Evolutionary conservation across 257 asterid species (phyloP).

Genomic region (Coffea eugenioides): DNA sequence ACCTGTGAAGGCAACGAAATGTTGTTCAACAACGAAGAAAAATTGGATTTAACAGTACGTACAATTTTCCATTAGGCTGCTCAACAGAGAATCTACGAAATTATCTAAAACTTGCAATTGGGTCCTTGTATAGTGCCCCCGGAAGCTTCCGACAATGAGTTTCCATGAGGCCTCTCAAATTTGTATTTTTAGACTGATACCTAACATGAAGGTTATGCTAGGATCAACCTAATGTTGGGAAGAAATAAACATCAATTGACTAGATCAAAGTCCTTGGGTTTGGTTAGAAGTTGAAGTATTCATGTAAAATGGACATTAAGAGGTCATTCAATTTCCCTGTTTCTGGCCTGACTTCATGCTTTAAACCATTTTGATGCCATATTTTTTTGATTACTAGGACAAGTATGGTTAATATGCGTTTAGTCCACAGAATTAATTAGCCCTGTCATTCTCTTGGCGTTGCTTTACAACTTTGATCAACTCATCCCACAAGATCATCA

Average conservation of each 20-base stretch:
- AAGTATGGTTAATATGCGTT: background rate
- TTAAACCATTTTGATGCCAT: background rate
- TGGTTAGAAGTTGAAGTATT: background rate
- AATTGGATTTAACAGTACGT: background rate
- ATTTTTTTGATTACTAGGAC: background rate
- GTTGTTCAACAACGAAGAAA: background rate
- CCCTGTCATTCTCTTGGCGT: background rate
- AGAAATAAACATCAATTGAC: background rate
- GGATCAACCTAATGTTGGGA: conserved; percentile 6
- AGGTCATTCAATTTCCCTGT: background rate
- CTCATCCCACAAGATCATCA: background rate
- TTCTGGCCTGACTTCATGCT: background rate
- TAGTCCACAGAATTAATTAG: background rate
- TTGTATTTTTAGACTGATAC: conserved; percentile 51
- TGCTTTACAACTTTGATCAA: background rate
- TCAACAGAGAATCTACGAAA: conserved; percentile 79
- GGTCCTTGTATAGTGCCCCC: conserved; percentile 68
- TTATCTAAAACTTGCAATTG: conserved; percentile 58
- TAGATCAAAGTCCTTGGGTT: background rate
- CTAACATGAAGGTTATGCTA: conserved; percentile 34
- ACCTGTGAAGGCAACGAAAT: conserved; percentile 35
- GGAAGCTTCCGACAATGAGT: conserved; percentile 23
- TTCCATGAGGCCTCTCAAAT: conserved; percentile 85
- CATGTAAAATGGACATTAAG: background rate
- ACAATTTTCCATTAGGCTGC: conserved; percentile 53